Evolutionary conservation across 1,139 yeast species (phyloP), one percentile per base, ranked within the genome.

Genomic region (Yamadazyma diddensiae): DNA sequence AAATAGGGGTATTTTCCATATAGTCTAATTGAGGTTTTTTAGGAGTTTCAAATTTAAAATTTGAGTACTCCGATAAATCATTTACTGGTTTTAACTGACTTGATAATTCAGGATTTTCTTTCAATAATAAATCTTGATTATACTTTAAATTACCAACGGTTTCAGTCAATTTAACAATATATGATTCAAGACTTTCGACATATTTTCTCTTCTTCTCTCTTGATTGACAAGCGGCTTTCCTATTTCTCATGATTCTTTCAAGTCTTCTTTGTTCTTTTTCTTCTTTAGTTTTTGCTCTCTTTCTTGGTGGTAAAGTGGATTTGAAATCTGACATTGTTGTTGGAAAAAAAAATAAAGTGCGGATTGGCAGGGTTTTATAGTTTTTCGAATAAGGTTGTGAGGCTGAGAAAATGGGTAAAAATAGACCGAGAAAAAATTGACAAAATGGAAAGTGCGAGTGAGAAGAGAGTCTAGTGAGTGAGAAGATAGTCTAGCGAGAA

Each of bases 191-290:
- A 45, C 79, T 79, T 58, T 88, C 95, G 40, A 92, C 83, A 56
- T 90, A 95, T 55, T 81, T 79, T 54, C 97, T 77, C 75, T 92
- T 92, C 77, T 90, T 90, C 56, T 92, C 98, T 46, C 98, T 77
- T 21, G 95, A 85, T 30, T 95, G 95, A 57, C 90, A 97, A 28
- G 98, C 98, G 15, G 98, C 97, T 55, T 92, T 83, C 52, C 98
- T 78, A 59, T 92, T 92, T 55, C 98, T 77, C 55, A 92, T 70
- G 35, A 92, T 88, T 38, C 98, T 71, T 62, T 92, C 97, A 33
- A 90, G 79, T 34, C 96, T 76, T 43, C 98, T 82, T 62, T 90
- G 97, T 61, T 92, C 97, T 65, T 90, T 92, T 64, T 92, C 98
- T 60, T 90, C 97, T 50, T 85, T 79, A 26, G 98, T 92, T 68